These are phyloP conservation scores for Lepiota brunneoincarnata DNA, from an alignment of 768 basidiomycete genomes.

Conservation along the genomic window DNA sequence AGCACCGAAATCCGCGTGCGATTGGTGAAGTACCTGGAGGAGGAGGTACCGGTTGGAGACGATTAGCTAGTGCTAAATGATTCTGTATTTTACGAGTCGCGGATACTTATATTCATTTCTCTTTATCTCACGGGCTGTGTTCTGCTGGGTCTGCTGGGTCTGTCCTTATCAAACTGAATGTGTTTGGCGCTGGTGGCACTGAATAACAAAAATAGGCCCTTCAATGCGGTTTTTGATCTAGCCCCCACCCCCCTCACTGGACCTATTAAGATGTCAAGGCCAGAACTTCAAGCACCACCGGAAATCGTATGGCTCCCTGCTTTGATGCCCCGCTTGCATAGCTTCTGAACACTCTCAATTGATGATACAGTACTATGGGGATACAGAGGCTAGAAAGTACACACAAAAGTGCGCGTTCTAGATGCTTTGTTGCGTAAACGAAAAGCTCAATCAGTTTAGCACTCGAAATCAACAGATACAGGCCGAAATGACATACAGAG, in stretches of 20 bases:
- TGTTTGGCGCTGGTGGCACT: background rate
- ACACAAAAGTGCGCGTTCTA: conserved; percentile 76
- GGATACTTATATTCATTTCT: background rate
- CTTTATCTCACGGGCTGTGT: background rate
- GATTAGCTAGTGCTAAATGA: conserved; percentile 48
- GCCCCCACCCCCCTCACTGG: conserved; percentile 13
- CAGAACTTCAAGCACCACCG: conserved; percentile 85
- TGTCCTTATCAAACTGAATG: no score
- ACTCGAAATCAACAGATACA: conserved; percentile 96
- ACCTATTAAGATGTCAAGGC: conserved; percentile 64
- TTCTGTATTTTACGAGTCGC: conserved; percentile 6
- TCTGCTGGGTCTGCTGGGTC: no score
- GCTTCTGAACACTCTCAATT: conserved; percentile 7
- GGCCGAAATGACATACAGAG: conserved; percentile 95
- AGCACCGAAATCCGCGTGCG: conserved; percentile 91
- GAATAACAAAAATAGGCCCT: background rate
- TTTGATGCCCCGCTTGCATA: background rate
- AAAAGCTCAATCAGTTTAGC: conserved; percentile 37
- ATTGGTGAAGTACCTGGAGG: conserved; percentile 89
- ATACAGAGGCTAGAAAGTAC: conserved; percentile 93
- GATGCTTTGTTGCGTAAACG: background rate
- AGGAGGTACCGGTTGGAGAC: conserved; percentile 92
- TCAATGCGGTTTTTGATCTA: conserved; percentile 23
- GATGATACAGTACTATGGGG: conserved; percentile 85
- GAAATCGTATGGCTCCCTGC: conserved; percentile 66